A percentile compares a stretch with the other conserved stretches of the same genome.
Conservation (phyloP, 345 rosid species). For the Murraya koenigii region DNA sequence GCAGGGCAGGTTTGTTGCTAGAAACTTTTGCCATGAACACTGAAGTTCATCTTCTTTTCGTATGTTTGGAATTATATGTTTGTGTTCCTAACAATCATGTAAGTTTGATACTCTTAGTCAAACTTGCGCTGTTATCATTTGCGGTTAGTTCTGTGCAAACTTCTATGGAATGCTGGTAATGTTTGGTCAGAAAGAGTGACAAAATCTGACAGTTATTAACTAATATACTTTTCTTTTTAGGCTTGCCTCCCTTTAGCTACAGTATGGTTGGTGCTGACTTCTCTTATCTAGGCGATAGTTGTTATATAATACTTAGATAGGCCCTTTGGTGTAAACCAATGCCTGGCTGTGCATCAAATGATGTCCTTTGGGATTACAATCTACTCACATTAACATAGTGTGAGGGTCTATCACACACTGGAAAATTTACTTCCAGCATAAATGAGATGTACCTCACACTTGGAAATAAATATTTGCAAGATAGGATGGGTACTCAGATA, state of each 20-base stretch:
- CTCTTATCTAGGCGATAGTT: not conserved
- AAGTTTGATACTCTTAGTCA: not conserved
- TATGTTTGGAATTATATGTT: not conserved
- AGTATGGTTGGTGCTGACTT: not conserved
- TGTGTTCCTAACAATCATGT: not conserved
- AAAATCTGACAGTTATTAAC: not conserved
- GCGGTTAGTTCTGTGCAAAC: not conserved
- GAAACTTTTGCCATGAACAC: not conserved
- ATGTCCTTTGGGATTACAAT: not conserved
- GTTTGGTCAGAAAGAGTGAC: not conserved
- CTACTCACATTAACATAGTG: no score
- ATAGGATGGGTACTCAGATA: no score
- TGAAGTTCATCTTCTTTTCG: not conserved
- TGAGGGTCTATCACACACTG: no score
- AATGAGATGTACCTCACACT: no score
- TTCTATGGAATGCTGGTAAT: conserved; percentile 1
- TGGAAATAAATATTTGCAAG: no score
- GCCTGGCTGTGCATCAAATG: not conserved
- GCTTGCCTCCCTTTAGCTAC: not conserved
- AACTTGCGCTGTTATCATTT: conserved; percentile 6
- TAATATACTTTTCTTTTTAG: not conserved
- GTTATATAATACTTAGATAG: not conserved
- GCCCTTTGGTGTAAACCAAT: not conserved
- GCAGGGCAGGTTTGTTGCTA: conserved; percentile 77
- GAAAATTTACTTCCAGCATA: no score